Evolutionary conservation across 768 basidiomycete genomes (phyloP).

Genomic region (Phanerochaete carnosa): DNA sequence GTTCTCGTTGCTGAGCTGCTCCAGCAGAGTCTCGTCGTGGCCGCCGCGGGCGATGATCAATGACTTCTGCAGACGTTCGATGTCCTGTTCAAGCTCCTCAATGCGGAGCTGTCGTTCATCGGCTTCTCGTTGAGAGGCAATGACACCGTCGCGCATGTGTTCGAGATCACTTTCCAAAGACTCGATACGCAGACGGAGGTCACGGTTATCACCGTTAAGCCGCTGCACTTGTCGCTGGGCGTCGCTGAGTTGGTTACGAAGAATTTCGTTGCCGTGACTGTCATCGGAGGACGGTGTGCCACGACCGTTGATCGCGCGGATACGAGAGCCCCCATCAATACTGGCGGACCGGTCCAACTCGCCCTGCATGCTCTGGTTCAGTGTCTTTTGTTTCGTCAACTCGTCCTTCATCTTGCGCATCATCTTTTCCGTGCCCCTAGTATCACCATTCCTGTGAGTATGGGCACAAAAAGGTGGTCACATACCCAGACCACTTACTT

Average conservation of each 20-base stretch:
- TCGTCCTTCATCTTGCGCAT: slow-evolving; percentile 96
- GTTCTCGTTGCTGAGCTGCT: slow-evolving; percentile 83
- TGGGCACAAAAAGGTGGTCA: slow-evolving; percentile 15
- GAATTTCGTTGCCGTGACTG: slow-evolving; percentile 41
- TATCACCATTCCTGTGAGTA: slow-evolving; percentile 6
- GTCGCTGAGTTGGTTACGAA: slow-evolving; percentile 72
- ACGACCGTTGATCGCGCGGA: slow-evolving; percentile 65
- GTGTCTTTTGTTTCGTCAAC: slow-evolving; percentile 82
- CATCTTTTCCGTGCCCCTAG: slow-evolving; percentile 95
- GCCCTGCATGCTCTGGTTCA: slow-evolving; percentile 76
- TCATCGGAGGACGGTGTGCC: slow-evolving; percentile 79
- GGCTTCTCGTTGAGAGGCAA: slow-evolving; percentile 72
- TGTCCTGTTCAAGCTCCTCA: slow-evolving; percentile 77
- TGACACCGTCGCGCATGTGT: slow-evolving; percentile 62
- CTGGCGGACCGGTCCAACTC: slow-evolving; percentile 80
- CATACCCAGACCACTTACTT: slow-evolving; percentile 57
- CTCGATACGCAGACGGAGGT: slow-evolving; percentile 70
- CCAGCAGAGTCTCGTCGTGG: slow-evolving; percentile 71
- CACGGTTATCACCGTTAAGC: slow-evolving; percentile 70
- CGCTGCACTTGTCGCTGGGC: slow-evolving; percentile 74
- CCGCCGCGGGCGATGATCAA: slow-evolving; percentile 73
- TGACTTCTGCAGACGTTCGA: slow-evolving; percentile 72
- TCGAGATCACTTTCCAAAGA: slow-evolving; percentile 74
- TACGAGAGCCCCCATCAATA: slow-evolving; percentile 45
- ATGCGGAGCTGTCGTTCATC: slow-evolving; percentile 74